These are phyloP conservation scores for Nicotiana knightiana DNA, from an alignment of 257 asterid genomes.

Conservation along the genomic window DNA sequence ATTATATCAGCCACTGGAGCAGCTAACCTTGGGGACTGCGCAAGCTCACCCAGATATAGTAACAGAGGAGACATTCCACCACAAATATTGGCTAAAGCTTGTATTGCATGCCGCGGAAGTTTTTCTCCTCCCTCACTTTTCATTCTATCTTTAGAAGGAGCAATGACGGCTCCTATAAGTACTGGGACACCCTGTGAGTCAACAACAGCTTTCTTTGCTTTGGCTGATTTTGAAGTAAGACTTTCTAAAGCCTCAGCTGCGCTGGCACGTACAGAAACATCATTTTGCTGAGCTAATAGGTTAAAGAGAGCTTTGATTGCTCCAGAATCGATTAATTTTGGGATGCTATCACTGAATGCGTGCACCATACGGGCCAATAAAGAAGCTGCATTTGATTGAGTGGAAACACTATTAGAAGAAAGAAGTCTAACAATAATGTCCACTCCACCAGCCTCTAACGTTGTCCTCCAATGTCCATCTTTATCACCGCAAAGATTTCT, in stretches of 20 bases:
- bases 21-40: constrained; percentile 75
- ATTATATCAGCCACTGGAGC: constrained; percentile 88
- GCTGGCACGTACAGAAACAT: constrained; percentile 64
- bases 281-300: constrained; percentile 54
- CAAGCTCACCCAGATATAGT: constrained; percentile 73
- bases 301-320: constrained; percentile 54
- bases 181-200: constrained; percentile 62
- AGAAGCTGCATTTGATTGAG: constrained; percentile 87
- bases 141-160: constrained; percentile 78
- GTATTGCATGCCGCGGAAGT: constrained; percentile 63
- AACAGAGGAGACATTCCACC: constrained; percentile 66
- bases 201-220: constrained; percentile 50
- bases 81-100: constrained; percentile 63
- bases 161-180: constrained; percentile 68
- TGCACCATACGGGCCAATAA: constrained; percentile 62
- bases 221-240: constrained; percentile 52
- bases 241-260: constrained; percentile 85
- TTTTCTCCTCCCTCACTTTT: constrained; percentile 62
- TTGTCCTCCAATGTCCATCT: constrained; percentile 68
- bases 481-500: constrained; percentile 85
- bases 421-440: constrained; percentile 64
- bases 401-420: constrained; percentile 45
- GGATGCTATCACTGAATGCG: constrained; percentile 56
- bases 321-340: constrained; percentile 61
- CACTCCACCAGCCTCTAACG: constrained; percentile 80